Base-by-base conservation (phyloP, 148 eudicot species). In the Vaccinium darrowii region DNA sequence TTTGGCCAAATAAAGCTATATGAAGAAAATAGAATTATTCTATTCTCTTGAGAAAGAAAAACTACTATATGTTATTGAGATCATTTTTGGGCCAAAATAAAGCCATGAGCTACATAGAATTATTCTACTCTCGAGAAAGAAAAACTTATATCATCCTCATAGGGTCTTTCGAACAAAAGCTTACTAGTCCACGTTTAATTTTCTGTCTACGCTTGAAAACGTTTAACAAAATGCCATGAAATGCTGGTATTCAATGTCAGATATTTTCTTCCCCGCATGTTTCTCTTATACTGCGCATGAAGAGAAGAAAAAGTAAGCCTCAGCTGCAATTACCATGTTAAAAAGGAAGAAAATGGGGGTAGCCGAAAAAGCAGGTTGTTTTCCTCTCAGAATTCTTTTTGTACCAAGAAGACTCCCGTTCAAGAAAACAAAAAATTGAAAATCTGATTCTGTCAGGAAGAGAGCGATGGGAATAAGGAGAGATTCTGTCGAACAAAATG, bases 251-350 rank as follows among this genome's bases (percentile, higher is more conserved):
- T 98, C 99, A 86, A 90, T 86, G 88, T 93, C 98, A 27, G 33
- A 96, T 71, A 76, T 96, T 98, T 81, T 96, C 93, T 86, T 89
- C 95, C 57, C 95, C 98, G 82, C 98, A 94, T 73, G 93, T 93
- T 90, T 96, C 99, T 85, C 98, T 87, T 76, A 95, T 94, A 77
- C 97, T 95, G 92, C 92, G 90, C 67, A 60, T 75, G 67, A 62
- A 27, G 54, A 71, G 49, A 25, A 47, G 52, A 62, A 79, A n/a
- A 36, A 71, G 13, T 73, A 33, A 73, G 77, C 50, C 50, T 36
- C 16, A 12, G 16, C 77, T 15, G 16, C n/a, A 36, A 73, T 73
- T 33, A 73, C 36, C 77, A 73, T 16, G 50, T n/a, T 33, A 18
- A 73, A 36, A 73, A 16, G 49, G 18, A 33, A 72, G 19, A 36